Percentiles rank a stretch among this genome's conserved stretches.
Conservation (phyloP, 176 grass and related monocot genomes). For the Pontederia paniculata region DNA sequence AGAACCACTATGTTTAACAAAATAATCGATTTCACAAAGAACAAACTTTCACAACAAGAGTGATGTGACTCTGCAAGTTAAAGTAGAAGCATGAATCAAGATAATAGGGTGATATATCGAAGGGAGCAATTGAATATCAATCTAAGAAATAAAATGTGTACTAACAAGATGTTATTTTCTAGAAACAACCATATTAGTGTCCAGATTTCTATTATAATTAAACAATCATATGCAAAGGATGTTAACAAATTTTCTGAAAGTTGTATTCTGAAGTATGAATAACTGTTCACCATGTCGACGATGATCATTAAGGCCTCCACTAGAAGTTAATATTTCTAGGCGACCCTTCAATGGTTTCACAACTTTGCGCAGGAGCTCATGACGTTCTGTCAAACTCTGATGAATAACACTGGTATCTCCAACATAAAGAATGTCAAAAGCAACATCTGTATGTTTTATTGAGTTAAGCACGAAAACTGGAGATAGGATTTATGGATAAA, state of each 20-base stretch:
- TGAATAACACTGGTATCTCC: conserved; percentile 89
- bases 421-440: conserved; percentile 96
- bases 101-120: too few species aligned
- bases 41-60: too few species aligned
- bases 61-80: too few species aligned
- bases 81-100: too few species aligned
- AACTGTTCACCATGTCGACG: conserved; percentile 34
- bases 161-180: too few species aligned
- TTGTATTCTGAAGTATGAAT: conserved; percentile 7
- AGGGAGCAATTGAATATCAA: too few species aligned
- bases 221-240: background rate
- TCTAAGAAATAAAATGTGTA: too few species aligned
- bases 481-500: background rate
- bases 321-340: conserved; percentile 76
- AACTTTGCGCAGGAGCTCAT: conserved; percentile 51
- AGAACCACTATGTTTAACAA: too few species aligned
- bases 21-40: too few species aligned
- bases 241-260: background rate
- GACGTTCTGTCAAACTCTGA: conserved; percentile 71
- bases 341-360: conserved; percentile 70
- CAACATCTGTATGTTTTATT: conserved; percentile 53
- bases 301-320: conserved; percentile 60
- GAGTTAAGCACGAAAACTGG: conserved; percentile 34
- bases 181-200: too few species aligned
- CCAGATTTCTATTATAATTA: too few species aligned